Evolutionary conservation across 768 basidiomycete genomes (phyloP).

Genomic region (Boletus speciosus): DNA sequence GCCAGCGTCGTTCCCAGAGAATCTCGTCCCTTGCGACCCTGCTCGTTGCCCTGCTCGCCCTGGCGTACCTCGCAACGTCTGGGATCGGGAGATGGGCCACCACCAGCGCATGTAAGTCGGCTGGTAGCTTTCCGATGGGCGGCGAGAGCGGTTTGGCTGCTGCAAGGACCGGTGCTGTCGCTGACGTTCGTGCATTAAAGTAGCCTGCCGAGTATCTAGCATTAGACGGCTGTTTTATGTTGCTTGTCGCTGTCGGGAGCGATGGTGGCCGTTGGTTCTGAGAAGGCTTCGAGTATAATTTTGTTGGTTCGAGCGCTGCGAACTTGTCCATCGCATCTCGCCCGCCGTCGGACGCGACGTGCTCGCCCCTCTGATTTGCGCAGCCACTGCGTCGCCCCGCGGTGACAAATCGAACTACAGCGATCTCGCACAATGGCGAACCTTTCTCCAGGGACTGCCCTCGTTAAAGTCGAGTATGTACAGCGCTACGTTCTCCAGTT

Average conservation of each 20-base stretch:
- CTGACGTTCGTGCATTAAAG: slow-evolving; percentile 1
- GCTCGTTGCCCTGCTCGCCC: slow-evolving; percentile 60
- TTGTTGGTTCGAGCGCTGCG: slow-evolving; percentile 75
- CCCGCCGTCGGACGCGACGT: neutral
- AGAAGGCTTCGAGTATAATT: slow-evolving; percentile 41
- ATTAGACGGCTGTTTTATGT: slow-evolving; percentile 8
- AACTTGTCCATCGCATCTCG: slow-evolving; percentile 72
- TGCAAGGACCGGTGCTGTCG: slow-evolving; percentile 11
- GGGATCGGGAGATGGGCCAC: slow-evolving; percentile 72
- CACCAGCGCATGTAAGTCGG: slow-evolving; percentile 71
- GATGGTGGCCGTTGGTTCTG: slow-evolving; percentile 25
- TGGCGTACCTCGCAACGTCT: slow-evolving; percentile 75
- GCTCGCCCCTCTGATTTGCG: neutral
- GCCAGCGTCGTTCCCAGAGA: slow-evolving; percentile 77
- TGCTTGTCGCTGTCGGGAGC: slow-evolving; percentile 10
- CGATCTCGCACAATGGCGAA: slow-evolving; percentile 3
- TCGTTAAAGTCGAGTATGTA: slow-evolving; percentile 50
- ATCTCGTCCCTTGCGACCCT: slow-evolving; percentile 64
- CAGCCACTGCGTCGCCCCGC: slow-evolving; percentile 7
- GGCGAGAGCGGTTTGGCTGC: slow-evolving; percentile 27
- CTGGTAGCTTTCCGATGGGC: slow-evolving; percentile 76
- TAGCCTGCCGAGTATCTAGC: slow-evolving; percentile 5
- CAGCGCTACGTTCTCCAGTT: neutral
- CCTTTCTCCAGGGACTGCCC: slow-evolving; percentile 44
- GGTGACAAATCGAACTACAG: neutral